Percentiles rank a stretch among this genome's conserved stretches.
Evolutionary conservation across 148 eudicot genomes (phyloP).

Genomic region (Gaultheria prostrata): DNA sequence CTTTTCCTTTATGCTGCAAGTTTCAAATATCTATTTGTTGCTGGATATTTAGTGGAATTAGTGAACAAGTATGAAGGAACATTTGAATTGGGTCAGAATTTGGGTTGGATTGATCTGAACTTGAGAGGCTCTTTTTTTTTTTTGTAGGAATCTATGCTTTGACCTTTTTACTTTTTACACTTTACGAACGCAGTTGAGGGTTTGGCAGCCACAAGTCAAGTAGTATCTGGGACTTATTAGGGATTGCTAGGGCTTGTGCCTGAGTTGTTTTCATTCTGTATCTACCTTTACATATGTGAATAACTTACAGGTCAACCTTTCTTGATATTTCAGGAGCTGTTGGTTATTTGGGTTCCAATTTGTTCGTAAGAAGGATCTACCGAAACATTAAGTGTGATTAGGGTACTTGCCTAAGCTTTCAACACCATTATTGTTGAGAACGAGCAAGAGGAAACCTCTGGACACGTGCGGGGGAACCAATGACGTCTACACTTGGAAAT

Average conservation of each 20-base stretch:
- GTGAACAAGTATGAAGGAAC: not conserved
- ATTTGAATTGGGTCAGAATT: not conserved
- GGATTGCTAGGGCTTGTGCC: not conserved
- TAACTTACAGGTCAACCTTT: not conserved
- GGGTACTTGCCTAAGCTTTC: constrained; percentile 10
- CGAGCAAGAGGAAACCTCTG: not conserved
- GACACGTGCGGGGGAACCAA: not conserved
- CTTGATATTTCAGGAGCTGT: constrained; percentile 37
- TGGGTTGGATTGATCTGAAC: not conserved
- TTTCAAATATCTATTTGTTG: not conserved
- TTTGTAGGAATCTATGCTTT: not conserved
- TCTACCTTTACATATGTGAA: no score
- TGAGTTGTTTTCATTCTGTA: not conserved
- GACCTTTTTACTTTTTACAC: not conserved
- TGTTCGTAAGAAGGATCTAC: constrained; percentile 47
- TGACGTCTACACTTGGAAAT: constrained; percentile 5
- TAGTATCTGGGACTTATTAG: not conserved
- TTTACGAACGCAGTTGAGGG: not conserved
- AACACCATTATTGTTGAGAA: not conserved
- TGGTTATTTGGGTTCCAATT: constrained; percentile 44
- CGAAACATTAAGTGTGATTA: constrained; percentile 49
- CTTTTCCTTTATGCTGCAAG: not conserved
- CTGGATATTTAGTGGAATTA: constrained; percentile 4
- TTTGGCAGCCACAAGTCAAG: not conserved
- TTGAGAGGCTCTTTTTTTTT: not conserved